Evolutionary conservation across 2,329 filamentous ascomycete species (phyloP), one percentile per base, ranked within the genome.

Genomic region (Elsinoe necatrix): DNA sequence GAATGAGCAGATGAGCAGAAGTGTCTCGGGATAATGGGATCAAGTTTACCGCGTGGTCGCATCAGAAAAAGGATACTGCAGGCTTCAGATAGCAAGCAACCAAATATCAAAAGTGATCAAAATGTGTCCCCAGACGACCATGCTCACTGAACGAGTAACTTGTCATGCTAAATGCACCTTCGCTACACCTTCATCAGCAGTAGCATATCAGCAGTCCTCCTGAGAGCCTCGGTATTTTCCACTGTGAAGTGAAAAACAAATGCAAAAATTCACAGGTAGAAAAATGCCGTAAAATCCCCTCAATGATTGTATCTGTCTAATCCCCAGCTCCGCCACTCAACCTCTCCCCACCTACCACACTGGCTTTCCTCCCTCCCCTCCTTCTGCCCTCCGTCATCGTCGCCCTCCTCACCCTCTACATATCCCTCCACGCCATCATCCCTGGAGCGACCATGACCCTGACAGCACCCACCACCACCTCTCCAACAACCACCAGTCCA

Each of bases 401-500:
- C 18, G n/a, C 31, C 31, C 5, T 52, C 48, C 48, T 52, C 48
- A 1, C 20, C 31, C 7, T 52, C 48, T n/a, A 21, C 31, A 18
- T 52, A 29, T 21, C n/a, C 31, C 31, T 37, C n/a, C 48, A 8
- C 41, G 3, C 21, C 1, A 43, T 18, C 34, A 12, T 6, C 41
- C 16, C 18, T 12, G 18, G 11, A 45, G 23, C 9, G n/a, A 35
- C 31, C 4, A 52, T 37, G 37, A 23, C 35, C 20, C 37, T 31
- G 35, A 55, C 20, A 9, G 34, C 23, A 18, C 20, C 39, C 52
- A n/a, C 23, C 35, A 5, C 31, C 29, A 8, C 25, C 21, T 42
- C 39, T 5, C 35, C 35, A 8, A 34, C 37, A 18, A 35, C 21
- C 20, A 59, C 59, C 12, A 65, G 65, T 9, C 66, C 70, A 9